Percentiles rank a stretch among this genome's conserved stretches.
phyloP scores from a whole-genome alignment of 2,329 filamentous ascomycete species.

The Penicillium sp. region DNA sequence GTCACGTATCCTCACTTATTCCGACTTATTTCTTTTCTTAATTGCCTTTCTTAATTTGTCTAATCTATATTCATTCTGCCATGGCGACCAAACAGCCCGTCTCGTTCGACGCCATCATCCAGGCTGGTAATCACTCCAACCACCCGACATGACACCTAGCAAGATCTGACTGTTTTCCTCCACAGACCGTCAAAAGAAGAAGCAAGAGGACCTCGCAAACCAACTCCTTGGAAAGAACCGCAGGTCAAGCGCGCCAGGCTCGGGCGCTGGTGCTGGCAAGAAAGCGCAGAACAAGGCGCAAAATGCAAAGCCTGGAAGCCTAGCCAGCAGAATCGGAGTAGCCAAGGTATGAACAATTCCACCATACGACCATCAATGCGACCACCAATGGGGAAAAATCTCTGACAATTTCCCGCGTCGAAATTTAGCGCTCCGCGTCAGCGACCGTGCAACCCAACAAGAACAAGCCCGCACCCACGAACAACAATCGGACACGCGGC shows the following conservation, averaged over 20 bases:
- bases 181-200: conserved; percentile 54
- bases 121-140: conserved; percentile 44
- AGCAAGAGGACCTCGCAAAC: conserved; percentile 58
- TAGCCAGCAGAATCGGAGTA: conserved; percentile 61
- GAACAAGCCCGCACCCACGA: conserved; percentile 39
- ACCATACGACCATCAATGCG: background rate
- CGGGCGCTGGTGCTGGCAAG: conserved; percentile 31
- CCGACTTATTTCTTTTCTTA: background rate
- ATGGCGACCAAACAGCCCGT: conserved; percentile 42
- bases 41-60: background rate
- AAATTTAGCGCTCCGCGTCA: conserved; percentile 42
- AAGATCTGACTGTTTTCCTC: conserved; percentile 8
- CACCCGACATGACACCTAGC: conserved; percentile 1
- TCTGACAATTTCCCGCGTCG: background rate
- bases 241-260: conserved; percentile 49
- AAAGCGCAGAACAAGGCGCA: conserved; percentile 36
- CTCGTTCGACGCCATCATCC: conserved; percentile 54
- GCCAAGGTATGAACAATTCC: conserved; percentile 49
- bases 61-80: conserved; percentile 7
- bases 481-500: conserved; percentile 22
- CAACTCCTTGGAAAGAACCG: conserved; percentile 59
- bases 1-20: background rate
- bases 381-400: conserved; percentile 1
- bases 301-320: conserved; percentile 47
- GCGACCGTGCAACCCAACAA: conserved; percentile 40